Evolutionary conservation across 192 early-diverging fungal genomes (phyloP).

Genomic region (Rhizoclosmatium globosum): DNA sequence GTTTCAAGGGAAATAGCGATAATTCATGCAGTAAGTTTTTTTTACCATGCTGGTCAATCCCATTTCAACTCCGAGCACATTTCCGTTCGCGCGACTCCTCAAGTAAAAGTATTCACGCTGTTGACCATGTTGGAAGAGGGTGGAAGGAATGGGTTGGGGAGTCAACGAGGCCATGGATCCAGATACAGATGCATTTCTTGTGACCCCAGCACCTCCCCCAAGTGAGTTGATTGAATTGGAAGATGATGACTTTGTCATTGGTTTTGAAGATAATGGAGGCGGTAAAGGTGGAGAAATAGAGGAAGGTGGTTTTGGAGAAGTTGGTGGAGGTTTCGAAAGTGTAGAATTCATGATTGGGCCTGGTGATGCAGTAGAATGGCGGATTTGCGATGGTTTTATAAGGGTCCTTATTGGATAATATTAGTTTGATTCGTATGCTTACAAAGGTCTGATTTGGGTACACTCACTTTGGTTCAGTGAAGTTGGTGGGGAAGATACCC

Average conservation of each 20-base stretch:
- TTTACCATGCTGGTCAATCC: conserved; percentile 25
- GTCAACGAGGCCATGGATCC: not conserved
- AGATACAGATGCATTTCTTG: conserved; percentile 4
- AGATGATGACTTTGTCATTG: not conserved
- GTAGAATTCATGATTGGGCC: not conserved
- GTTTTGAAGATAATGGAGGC: conserved; percentile 18
- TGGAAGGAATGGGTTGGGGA: conserved; percentile 23
- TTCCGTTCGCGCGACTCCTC: conserved; percentile 22
- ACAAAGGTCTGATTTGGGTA: not conserved
- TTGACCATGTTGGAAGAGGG: not conserved
- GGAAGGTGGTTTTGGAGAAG: not conserved
- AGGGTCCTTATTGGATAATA: no score
- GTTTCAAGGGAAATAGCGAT: not conserved
- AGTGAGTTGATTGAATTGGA: no score
- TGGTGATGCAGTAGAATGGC: not conserved
- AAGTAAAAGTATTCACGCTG: conserved; percentile 27
- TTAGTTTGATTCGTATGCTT: not conserved
- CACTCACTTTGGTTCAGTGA: conserved; percentile 36
- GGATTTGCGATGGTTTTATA: no score
- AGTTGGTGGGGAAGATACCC: conserved; percentile 41
- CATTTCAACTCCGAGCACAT: conserved; percentile 37
- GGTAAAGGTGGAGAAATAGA: conserved; percentile 1
- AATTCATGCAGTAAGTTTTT: not conserved
- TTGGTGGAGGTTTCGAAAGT: not conserved
- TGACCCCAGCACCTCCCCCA: no score